A percentile compares a stretch with the other conserved stretches of the same genome.
phyloP scores from a whole-genome alignment of 495 filamentous ascomycete species.

The Cairneyella variabilis region DNA sequence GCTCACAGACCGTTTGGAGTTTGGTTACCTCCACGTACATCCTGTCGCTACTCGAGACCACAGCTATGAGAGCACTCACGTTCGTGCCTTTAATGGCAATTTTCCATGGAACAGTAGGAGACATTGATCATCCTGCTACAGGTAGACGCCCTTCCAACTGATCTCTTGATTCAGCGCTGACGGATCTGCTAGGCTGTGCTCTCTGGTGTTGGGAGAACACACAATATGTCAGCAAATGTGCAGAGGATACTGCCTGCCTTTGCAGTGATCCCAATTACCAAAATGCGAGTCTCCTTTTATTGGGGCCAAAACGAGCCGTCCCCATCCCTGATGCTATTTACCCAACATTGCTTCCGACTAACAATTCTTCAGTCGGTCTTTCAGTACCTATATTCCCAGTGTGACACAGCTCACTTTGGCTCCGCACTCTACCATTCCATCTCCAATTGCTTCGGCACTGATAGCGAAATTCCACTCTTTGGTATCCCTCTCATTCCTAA shows the following conservation, averaged over 20 bases:
- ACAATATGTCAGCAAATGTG: constrained; percentile 31
- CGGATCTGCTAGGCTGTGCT: constrained; percentile 20
- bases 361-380: constrained; percentile 28
- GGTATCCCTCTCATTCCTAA: constrained; percentile 25
- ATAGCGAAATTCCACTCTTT: constrained; percentile 29
- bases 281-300: constrained; percentile 30
- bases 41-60: too few relatives aligned
- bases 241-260: constrained; percentile 27
- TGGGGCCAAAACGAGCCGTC: too few relatives aligned
- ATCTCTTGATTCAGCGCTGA: background rate
- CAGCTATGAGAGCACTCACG: constrained; percentile 9
- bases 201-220: constrained; percentile 39
- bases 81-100: background rate
- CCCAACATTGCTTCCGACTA: too few relatives aligned
- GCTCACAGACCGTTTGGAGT: background rate
- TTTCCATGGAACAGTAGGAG: background rate
- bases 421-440: constrained; percentile 33
- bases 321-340: too few relatives aligned
- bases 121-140: background rate
- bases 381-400: constrained; percentile 41
- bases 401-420: constrained; percentile 33
- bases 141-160: too few relatives aligned
- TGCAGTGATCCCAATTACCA: constrained; percentile 33
- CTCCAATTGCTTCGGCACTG: constrained; percentile 28
- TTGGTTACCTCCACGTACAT: too few relatives aligned